Base-by-base conservation (phyloP, 2,329 filamentous ascomycete species). In the Cadophora luteo-olivacea region DNA sequence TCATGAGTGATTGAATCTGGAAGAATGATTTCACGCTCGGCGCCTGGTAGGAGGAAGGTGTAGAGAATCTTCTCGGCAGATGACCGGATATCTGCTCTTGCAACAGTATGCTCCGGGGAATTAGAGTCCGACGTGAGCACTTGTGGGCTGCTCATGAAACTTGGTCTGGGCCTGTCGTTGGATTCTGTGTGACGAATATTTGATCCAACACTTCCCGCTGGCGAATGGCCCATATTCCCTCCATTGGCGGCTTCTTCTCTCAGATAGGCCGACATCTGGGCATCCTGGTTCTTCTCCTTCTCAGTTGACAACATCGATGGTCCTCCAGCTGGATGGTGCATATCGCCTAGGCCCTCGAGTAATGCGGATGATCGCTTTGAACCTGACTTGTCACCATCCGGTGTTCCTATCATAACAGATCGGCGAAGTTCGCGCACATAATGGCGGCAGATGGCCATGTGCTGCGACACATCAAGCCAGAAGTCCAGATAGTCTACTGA, bases 31-130 rank as follows among this genome's bases (percentile, higher is more conserved):
- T 99, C 96, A 74, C 97, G 89, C 82, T 99, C 96, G 0, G 96
- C 93, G n/a, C 94, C 94, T 0, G 94, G 94, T 1, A 99, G 88
- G 6, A 99, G 85, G 78, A 96, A 99, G 0, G 95, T 98, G 82
- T 97, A 99, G n/a, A 99, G 86, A 62, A 99, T 97, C 85, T 97
- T 97, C 82, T 98, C 96, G 0, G 97, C 97, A 3, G 93, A 97
- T 11, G 94, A 92, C 67, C 94, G 89, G 74, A 99, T 94, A 77
- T 99, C 96, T 71, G 93, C 89, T 72, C 96, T 87, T n/a, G 91
- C 88, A 54, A 97, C 93, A 0, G 91, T 92, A 77, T 97, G 92
- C 3, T 89, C 88, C 0, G 93, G 93, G 14, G 94, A 97, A 77
- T 90, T 92, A 14, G 92, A 94, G 76, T 94, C 92, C 41, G 91